phyloP scores from a whole-genome alignment of 2,329 filamentous ascomycete genomes.

The Ophiostoma piceae region DNA sequence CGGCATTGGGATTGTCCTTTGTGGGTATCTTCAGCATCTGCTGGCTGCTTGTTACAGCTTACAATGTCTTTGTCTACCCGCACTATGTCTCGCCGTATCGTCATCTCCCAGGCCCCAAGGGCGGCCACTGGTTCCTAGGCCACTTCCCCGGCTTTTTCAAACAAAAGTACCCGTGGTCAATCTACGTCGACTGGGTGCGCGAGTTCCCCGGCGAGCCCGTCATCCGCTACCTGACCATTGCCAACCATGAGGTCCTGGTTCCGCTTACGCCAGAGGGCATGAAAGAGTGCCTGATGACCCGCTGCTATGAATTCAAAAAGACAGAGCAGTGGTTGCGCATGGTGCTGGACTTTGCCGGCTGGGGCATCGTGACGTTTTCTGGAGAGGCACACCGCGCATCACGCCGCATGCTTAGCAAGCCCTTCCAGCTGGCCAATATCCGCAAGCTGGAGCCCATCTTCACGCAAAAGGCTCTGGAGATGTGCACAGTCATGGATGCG shows the following conservation, averaged over 20 bases:
- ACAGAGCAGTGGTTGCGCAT: constrained; percentile 32
- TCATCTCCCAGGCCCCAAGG: constrained; percentile 41
- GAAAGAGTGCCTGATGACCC: constrained; percentile 37
- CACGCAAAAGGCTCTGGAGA: constrained; percentile 32
- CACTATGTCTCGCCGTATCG: constrained; percentile 41
- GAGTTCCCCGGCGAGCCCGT: constrained; percentile 32
- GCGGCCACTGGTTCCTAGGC: constrained; percentile 25
- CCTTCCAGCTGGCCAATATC: constrained; percentile 37
- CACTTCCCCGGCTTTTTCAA: constrained; percentile 21
- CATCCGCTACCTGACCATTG: constrained; percentile 37
- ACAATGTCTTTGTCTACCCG: constrained; percentile 41
- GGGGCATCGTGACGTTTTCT: constrained; percentile 22
- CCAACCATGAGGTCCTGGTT: constrained; percentile 38
- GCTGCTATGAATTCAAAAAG: constrained; percentile 36
- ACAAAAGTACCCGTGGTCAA: constrained; percentile 21
- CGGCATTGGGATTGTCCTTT: neutral
- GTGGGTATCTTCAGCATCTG: neutral
- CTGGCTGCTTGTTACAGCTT: constrained; percentile 29
- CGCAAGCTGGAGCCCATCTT: constrained; percentile 39
- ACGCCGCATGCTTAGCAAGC: constrained; percentile 27
- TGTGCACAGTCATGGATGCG: constrained; percentile 33
- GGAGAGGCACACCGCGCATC: constrained; percentile 19
- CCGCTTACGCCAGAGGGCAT: constrained; percentile 37
- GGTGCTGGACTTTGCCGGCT: constrained; percentile 28
- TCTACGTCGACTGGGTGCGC: constrained; percentile 24